These are phyloP conservation scores for Aureobasidium sp. DNA, from an alignment of 2,329 filamentous ascomycete species.

Conservation along the genomic window DNA sequence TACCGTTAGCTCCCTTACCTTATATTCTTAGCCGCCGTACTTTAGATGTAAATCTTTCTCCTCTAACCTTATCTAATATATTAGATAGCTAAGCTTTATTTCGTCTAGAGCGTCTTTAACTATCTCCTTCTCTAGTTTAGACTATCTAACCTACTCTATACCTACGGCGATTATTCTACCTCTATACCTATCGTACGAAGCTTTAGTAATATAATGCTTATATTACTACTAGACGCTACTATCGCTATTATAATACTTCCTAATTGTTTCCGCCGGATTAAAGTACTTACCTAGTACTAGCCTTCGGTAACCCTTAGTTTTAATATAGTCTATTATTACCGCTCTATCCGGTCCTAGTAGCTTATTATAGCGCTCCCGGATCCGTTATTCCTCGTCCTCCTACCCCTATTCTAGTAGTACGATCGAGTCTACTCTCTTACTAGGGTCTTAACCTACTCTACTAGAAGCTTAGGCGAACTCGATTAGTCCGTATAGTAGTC, in stretches of 20 bases:
- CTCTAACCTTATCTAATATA: constrained; percentile 3
- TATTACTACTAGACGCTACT: background rate
- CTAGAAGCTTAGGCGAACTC: constrained; percentile 16
- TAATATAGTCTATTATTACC: background rate
- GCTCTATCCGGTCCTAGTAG: background rate
- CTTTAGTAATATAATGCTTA: background rate
- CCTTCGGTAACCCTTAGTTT: background rate
- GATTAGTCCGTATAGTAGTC: constrained; percentile 11
- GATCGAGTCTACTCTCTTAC: constrained; percentile 9
- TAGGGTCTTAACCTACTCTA: constrained; percentile 5
- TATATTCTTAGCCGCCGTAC: background rate
- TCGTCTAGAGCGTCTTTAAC: background rate
- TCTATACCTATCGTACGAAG: constrained; percentile 6
- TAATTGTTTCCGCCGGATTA: background rate
- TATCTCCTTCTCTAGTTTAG: background rate
- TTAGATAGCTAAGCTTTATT: background rate
- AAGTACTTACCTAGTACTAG: constrained; percentile 2
- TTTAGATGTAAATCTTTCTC: background rate
- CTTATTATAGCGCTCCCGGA: background rate
- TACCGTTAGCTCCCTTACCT: background rate
- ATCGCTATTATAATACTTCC: background rate
- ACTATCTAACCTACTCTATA: background rate
- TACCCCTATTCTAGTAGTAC: constrained; percentile 4
- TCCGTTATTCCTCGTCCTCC: background rate
- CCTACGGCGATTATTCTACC: background rate